phyloP scores from a whole-genome alignment of 1,284 basidiomycete species.

The Pterula multifida region DNA sequence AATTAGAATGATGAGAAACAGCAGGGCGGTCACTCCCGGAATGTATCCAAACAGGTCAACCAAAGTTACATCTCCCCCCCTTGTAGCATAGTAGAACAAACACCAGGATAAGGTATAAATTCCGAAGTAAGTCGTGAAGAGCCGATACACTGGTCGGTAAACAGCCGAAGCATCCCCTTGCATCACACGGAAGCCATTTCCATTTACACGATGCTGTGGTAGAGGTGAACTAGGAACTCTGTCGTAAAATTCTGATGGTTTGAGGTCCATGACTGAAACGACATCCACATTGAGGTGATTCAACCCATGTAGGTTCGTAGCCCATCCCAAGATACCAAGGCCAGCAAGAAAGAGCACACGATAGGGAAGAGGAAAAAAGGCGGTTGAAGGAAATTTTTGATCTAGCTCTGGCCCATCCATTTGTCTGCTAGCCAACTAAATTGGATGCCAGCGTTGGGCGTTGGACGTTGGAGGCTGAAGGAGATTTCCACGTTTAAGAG shows the following conservation, averaged over 20 bases:
- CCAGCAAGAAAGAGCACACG: slow-evolving; percentile 66
- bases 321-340: slow-evolving; percentile 69
- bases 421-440: too few species aligned
- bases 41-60: slow-evolving; percentile 71
- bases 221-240: neutral
- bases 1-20: slow-evolving; percentile 42
- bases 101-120: slow-evolving; percentile 58
- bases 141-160: slow-evolving; percentile 56
- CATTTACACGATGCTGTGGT: neutral
- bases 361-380: slow-evolving; percentile 70
- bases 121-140: slow-evolving; percentile 45
- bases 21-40: slow-evolving; percentile 56
- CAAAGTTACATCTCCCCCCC: slow-evolving; percentile 32
- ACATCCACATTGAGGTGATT: slow-evolving; percentile 66
- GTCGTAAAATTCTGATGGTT: slow-evolving; percentile 12
- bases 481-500: too few species aligned
- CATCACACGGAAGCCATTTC: slow-evolving; percentile 16
- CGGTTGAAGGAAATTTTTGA: slow-evolving; percentile 29
- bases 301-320: slow-evolving; percentile 79
- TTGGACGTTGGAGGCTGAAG: too few species aligned
- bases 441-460: too few species aligned
- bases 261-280: slow-evolving; percentile 52
- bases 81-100: slow-evolving; percentile 48
- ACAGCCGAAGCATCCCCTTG: slow-evolving; percentile 23
- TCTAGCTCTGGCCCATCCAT: too few species aligned